phyloP scores from a whole-genome alignment of 108 stramenopile species.

The Stephanodiscus triporus region DNA sequence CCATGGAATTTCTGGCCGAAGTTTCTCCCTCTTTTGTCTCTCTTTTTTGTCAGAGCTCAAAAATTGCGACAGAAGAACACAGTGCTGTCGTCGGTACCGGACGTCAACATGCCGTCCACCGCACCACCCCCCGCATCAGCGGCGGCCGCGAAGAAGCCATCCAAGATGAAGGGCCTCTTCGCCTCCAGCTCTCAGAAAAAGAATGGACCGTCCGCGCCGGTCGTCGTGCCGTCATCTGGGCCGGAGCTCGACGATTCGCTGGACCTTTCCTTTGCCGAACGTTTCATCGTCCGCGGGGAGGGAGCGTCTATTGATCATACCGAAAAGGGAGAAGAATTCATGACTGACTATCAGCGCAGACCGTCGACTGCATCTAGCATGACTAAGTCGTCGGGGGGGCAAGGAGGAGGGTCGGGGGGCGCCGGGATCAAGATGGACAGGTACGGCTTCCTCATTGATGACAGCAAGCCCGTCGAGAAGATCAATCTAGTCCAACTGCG shows the following conservation, averaged over 20 bases:
- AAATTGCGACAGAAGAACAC: too few relatives aligned
- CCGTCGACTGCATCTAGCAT: constrained; percentile 35
- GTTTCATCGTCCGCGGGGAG: too few relatives aligned
- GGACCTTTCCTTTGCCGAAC: neutral
- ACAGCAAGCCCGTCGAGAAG: neutral
- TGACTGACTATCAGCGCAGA: too few relatives aligned
- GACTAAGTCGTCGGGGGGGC: constrained; percentile 43
- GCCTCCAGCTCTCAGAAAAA: neutral
- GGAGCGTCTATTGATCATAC: constrained; percentile 25
- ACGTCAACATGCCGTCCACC: too few relatives aligned
- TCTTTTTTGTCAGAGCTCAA: too few relatives aligned
- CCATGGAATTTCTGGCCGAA: too few relatives aligned
- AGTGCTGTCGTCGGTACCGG: too few relatives aligned
- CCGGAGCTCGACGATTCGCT: neutral
- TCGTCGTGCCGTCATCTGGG: neutral
- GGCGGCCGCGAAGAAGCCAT: constrained; percentile 11
- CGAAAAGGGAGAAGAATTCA: too few relatives aligned
- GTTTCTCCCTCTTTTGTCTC: too few relatives aligned
- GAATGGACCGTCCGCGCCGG: neutral
- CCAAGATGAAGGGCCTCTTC: constrained; percentile 14
- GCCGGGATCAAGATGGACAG: constrained; percentile 22
- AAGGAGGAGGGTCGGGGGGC: neutral
- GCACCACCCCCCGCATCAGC: neutral
- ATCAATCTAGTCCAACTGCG: neutral
- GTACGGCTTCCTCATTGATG: constrained; percentile 34